Evolutionary conservation across 805 yeast genomes (phyloP).

Genomic region (Sungouiozyma intestinalis): DNA sequence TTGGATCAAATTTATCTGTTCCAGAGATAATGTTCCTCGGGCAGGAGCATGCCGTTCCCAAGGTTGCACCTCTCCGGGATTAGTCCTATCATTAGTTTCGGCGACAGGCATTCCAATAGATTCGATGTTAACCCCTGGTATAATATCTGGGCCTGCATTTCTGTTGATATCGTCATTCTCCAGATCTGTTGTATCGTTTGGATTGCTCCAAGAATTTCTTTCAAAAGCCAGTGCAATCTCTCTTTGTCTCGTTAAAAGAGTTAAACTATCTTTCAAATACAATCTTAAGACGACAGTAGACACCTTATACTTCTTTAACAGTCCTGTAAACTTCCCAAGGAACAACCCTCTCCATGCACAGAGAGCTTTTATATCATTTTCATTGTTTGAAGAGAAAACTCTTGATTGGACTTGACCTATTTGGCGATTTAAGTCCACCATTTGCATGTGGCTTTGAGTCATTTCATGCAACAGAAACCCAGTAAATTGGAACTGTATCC

Average conservation of each 20-base stretch:
- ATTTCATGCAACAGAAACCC: slow-evolving; percentile 28
- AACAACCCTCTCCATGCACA: slow-evolving; percentile 23
- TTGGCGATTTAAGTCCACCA: slow-evolving; percentile 26
- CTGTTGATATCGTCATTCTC: background rate
- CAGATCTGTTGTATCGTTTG: slow-evolving; percentile 4
- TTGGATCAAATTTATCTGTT: slow-evolving; percentile 21
- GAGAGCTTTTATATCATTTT: slow-evolving; percentile 19
- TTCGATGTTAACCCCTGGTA: background rate
- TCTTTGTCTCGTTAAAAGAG: slow-evolving; percentile 26
- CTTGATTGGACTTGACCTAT: slow-evolving; percentile 19
- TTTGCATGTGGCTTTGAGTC: slow-evolving; percentile 24
- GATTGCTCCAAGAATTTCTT: slow-evolving; percentile 12
- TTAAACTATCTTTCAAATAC: slow-evolving; percentile 26
- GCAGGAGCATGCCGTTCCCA: slow-evolving; percentile 7
- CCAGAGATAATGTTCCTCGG: slow-evolving; percentile 13
- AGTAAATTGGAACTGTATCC: slow-evolving; percentile 29
- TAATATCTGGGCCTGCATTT: background rate
- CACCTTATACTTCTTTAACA: slow-evolving; percentile 22
- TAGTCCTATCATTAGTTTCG: background rate
- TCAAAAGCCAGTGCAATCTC: slow-evolving; percentile 23
- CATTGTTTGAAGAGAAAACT: slow-evolving; percentile 13
- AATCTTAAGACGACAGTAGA: slow-evolving; percentile 26
- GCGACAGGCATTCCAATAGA: background rate
- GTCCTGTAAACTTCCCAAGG: slow-evolving; percentile 17
- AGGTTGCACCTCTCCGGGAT: slow-evolving; percentile 2